phyloP scores from a whole-genome alignment of 2,329 filamentous ascomycete species.

The Lecanoromycetidae sp. region DNA sequence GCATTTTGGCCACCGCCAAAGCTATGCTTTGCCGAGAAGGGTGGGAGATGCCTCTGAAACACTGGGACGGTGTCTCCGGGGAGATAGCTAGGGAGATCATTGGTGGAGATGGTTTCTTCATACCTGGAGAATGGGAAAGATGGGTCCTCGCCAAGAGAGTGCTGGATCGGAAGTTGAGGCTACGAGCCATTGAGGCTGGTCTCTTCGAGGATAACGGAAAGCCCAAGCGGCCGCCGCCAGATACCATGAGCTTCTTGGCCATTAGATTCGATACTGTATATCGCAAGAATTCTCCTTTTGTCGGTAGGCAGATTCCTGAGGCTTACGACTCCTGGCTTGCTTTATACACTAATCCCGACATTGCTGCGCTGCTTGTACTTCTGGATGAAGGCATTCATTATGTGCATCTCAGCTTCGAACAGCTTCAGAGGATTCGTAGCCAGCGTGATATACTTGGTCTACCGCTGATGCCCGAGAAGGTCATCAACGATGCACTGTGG shows the following conservation, averaged over 20 bases:
- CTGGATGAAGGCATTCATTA: constrained; percentile 50
- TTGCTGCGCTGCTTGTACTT: constrained; percentile 43
- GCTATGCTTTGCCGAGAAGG: constrained; percentile 46
- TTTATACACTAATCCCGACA: constrained; percentile 42
- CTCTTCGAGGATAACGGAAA: constrained; percentile 34
- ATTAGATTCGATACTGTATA: constrained; percentile 43
- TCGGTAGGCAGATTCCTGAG: constrained; percentile 29
- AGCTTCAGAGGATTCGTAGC: constrained; percentile 42
- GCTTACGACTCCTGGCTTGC: constrained; percentile 37
- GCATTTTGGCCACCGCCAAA: constrained; percentile 44
- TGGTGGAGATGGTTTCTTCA: constrained; percentile 47
- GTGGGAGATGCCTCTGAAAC: constrained; percentile 40
- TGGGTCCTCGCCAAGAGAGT: constrained; percentile 45
- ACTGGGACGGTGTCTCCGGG: constrained; percentile 47
- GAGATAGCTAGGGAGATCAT: constrained; percentile 48
- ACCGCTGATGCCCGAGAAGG: constrained; percentile 43
- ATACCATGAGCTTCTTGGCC: constrained; percentile 37
- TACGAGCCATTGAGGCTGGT: constrained; percentile 36
- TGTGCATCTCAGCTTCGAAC: constrained; percentile 47
- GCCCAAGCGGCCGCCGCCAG: constrained; percentile 35
- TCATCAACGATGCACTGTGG: constrained; percentile 46
- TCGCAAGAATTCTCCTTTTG: constrained; percentile 32
- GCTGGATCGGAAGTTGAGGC: constrained; percentile 39
- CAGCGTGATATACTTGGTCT: constrained; percentile 42
- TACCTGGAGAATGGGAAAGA: constrained; percentile 45